A percentile compares a stretch with the other conserved stretches of the same genome.
Evolutionary conservation across 306 rosid genomes (phyloP).

Genomic region (Cucurbita moschata): DNA sequence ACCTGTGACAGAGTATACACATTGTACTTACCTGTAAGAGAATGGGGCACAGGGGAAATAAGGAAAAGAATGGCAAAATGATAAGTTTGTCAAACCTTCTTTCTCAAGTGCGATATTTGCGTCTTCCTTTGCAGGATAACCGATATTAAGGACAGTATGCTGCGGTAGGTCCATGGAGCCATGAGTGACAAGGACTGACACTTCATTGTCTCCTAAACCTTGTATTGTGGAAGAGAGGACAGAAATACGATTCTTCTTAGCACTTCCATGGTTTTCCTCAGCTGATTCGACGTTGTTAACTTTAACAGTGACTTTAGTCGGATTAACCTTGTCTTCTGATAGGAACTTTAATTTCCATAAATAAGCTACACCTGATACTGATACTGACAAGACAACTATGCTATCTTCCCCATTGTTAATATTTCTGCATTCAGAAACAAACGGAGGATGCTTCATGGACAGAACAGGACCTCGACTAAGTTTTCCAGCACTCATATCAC

Average conservation of each 20-base stretch:
- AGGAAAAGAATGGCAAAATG: not conserved
- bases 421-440: slow-evolving; percentile 25
- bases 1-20: not conserved
- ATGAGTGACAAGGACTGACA: slow-evolving; percentile 24
- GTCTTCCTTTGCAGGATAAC: slow-evolving; percentile 6
- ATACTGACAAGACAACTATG: slow-evolving; percentile 26
- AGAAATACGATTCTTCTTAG: slow-evolving; percentile 18
- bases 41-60: not conserved
- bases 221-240: slow-evolving; percentile 32
- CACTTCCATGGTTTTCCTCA: slow-evolving; percentile 16
- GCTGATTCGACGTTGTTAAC: slow-evolving; percentile 14
- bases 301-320: slow-evolving; percentile 21
- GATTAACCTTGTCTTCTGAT: slow-evolving; percentile 20
- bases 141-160: slow-evolving; percentile 20
- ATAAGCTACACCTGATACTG: slow-evolving; percentile 17
- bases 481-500: slow-evolving; percentile 25
- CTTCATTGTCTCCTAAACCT: slow-evolving; percentile 12
- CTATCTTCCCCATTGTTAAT: slow-evolving; percentile 22
- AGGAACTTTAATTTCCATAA: slow-evolving; percentile 25
- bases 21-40: not conserved
- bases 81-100: not conserved
- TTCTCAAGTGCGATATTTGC: not conserved
- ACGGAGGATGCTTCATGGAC: slow-evolving; percentile 30
- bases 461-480: slow-evolving; percentile 31
- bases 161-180: slow-evolving; percentile 39